Evolutionary conservation across 2,329 filamentous ascomycete genomes (phyloP).

Genomic region (Curvularia sp.): DNA sequence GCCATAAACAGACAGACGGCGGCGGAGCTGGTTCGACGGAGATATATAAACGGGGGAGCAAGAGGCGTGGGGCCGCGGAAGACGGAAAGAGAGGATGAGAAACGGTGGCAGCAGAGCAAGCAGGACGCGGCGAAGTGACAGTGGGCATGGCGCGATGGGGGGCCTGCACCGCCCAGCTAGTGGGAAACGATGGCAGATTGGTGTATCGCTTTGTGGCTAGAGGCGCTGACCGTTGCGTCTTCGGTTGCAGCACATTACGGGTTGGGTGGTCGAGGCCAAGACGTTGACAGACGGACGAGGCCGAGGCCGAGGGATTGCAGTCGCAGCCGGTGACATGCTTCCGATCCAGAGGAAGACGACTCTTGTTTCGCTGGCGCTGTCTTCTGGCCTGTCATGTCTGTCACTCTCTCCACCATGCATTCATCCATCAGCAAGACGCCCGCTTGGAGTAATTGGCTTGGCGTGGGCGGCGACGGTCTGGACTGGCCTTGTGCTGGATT

Average conservation of each 20-base stretch:
- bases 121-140: constrained; percentile 12
- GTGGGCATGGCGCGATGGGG: constrained; percentile 20
- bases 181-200: constrained; percentile 15
- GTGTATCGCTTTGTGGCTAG: constrained; percentile 18
- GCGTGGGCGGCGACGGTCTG: constrained; percentile 16
- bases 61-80: background rate
- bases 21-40: constrained; percentile 2
- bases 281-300: background rate
- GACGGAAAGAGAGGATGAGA: constrained; percentile 40
- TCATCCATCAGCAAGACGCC: background rate
- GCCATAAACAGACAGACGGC: constrained; percentile 23
- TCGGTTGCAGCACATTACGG: constrained; percentile 22
- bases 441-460: constrained; percentile 7
- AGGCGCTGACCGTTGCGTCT: constrained; percentile 7
- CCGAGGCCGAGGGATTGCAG: too few relatives aligned
- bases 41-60: background rate
- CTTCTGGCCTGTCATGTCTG: background rate
- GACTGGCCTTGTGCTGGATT: constrained; percentile 1
- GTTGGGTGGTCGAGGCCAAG: constrained; percentile 5
- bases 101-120: constrained; percentile 13
- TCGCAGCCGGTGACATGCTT: background rate
- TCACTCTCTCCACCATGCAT: background rate
- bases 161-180: background rate
- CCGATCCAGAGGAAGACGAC: background rate
- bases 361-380: background rate